phyloP scores from a whole-genome alignment of 2,329 filamentous ascomycete genomes.

The Xylaria sp. region DNA sequence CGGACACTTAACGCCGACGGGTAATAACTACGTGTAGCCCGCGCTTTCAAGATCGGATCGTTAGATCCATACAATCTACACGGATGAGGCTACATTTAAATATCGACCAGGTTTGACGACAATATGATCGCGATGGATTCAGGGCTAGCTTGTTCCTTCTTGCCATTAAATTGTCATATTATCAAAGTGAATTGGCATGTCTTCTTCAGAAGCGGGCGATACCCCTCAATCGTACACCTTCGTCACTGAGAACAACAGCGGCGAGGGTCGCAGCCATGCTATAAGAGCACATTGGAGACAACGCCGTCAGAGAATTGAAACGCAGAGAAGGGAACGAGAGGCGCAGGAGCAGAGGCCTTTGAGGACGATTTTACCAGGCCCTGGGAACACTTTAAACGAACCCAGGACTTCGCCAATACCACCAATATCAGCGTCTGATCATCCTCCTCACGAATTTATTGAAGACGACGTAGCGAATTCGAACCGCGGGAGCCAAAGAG shows the following conservation, averaged over 20 bases:
- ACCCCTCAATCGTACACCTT: slow-evolving; percentile 13
- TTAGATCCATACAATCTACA: not conserved
- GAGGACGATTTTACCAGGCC: slow-evolving; percentile 4
- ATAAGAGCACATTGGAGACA: slow-evolving; percentile 25
- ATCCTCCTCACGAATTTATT: not conserved
- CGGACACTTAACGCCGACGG: slow-evolving; percentile 1
- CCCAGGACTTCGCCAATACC: not conserved
- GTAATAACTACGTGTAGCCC: not conserved
- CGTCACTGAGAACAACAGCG: slow-evolving; percentile 11
- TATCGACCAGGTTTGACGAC: not conserved
- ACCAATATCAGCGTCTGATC: not conserved
- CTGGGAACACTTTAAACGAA: not conserved
- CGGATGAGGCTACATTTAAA: not conserved
- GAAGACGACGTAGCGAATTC: not conserved
- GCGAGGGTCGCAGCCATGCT: slow-evolving; percentile 19
- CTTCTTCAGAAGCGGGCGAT: slow-evolving; percentile 14
- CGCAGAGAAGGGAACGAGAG: slow-evolving; percentile 15
- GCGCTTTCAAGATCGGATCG: not conserved
- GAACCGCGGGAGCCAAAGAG: not conserved
- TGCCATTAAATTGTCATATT: not conserved
- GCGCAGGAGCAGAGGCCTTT: slow-evolving; percentile 15
- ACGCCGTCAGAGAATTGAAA: slow-evolving; percentile 16
- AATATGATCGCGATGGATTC: not conserved
- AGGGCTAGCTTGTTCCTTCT: not conserved
- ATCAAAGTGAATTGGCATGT: slow-evolving; percentile 1